Conservation (phyloP, 1,284 basidiomycete genomes). For the Anthracocystis panici-leucophaei region DNA sequence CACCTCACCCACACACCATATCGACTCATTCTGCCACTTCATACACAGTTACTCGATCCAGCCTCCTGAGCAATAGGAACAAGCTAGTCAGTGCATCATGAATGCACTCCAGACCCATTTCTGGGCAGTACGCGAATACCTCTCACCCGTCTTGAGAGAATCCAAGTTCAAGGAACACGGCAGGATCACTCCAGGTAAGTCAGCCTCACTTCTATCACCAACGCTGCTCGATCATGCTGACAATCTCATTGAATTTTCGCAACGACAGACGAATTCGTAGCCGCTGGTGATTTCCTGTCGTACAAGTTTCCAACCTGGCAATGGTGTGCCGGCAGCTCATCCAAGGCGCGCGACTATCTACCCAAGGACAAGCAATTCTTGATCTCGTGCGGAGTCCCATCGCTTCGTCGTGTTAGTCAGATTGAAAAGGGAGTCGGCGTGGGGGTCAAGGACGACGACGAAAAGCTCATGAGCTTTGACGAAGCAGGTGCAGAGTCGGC, state of each 20-base stretch:
- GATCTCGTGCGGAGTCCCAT: constrained; percentile 72
- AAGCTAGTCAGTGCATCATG: constrained; percentile 10
- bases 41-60: background rate
- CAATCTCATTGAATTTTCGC: background rate
- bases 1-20: background rate
- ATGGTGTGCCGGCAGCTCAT: constrained; percentile 74
- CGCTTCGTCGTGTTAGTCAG: constrained; percentile 63
- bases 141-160: constrained; percentile 94
- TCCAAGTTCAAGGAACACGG: constrained; percentile 99
- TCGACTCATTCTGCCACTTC: background rate
- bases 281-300: constrained; percentile 66
- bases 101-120: constrained; percentile 76
- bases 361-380: constrained; percentile 96
- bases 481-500: constrained; percentile 29
- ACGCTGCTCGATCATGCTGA: background rate
- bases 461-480: constrained; percentile 54
- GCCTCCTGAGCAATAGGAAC: too few species aligned
- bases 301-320: constrained; percentile 69
- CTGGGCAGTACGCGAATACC: constrained; percentile 95
- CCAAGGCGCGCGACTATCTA: constrained; percentile 88
- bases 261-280: constrained; percentile 65
- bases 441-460: constrained; percentile 44
- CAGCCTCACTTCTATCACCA: constrained; percentile 4
- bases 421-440: constrained; percentile 49
- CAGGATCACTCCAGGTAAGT: constrained; percentile 89